phyloP scores from a whole-genome alignment of 2,329 filamentous ascomycete species.

The Fusarium anguioides region DNA sequence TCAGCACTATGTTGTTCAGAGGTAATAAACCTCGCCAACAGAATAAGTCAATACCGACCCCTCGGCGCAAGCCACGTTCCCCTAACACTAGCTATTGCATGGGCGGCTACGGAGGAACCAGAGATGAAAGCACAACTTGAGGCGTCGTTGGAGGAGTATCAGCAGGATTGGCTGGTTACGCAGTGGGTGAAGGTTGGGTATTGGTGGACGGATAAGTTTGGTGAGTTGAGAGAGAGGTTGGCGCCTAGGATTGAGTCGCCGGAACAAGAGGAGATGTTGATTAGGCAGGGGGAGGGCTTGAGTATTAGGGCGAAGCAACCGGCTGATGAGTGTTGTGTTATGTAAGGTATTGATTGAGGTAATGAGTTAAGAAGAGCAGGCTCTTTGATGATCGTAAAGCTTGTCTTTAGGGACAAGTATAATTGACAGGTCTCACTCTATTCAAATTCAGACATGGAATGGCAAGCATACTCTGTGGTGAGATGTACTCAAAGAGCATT shows the following conservation, averaged over 20 bases:
- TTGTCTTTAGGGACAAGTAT: no score
- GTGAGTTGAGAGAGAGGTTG: conserved; percentile 12
- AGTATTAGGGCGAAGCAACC: background rate
- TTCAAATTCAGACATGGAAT: no score
- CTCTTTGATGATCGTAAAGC: background rate
- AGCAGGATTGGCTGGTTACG: conserved; percentile 30
- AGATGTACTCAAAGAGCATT: no score
- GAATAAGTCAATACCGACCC: conserved; percentile 22
- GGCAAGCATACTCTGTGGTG: no score
- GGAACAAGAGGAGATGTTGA: conserved; percentile 2
- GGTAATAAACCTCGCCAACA: conserved; percentile 13
- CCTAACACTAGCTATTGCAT: conserved; percentile 22
- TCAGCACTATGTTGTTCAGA: conserved; percentile 28
- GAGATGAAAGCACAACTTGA: conserved; percentile 23
- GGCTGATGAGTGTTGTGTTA: conserved; percentile 29
- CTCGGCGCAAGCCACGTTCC: conserved; percentile 33
- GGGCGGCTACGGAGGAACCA: conserved; percentile 33
- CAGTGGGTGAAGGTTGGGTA: conserved; percentile 25
- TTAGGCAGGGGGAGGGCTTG: background rate
- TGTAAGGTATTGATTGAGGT: background rate
- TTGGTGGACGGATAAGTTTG: conserved; percentile 35
- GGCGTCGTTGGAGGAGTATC: conserved; percentile 23
- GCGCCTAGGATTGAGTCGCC: conserved; percentile 2
- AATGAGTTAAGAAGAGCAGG: background rate
- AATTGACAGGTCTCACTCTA: no score